phyloP scores from a whole-genome alignment of 495 filamentous ascomycete species.

The Letharia columbiana region DNA sequence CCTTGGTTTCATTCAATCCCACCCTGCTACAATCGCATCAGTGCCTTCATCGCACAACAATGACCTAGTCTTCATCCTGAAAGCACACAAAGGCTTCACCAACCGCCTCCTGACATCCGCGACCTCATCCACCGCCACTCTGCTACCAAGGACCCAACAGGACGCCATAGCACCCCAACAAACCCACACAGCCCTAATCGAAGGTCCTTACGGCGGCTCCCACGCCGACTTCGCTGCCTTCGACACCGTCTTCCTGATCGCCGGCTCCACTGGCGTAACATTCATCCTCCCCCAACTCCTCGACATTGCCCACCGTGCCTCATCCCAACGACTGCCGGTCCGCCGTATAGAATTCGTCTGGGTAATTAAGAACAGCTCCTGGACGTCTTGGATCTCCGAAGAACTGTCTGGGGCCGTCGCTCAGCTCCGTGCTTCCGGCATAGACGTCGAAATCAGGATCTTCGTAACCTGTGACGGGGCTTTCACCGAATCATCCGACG shows the following conservation, averaged over 20 bases:
- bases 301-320: conserved; percentile 35
- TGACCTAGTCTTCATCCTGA: conserved; percentile 11
- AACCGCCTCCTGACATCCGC: conserved; percentile 6
- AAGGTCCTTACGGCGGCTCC: conserved; percentile 47
- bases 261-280: conserved; percentile 49
- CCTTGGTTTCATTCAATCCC: conserved; percentile 58
- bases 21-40: conserved; percentile 74
- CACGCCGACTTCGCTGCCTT: conserved; percentile 35
- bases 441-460: conserved; percentile 42
- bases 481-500: conserved; percentile 12
- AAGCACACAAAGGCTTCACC: conserved; percentile 12
- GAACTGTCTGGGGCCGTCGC: conserved; percentile 47
- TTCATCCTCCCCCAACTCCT: conserved; percentile 47
- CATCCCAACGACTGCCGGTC: conserved; percentile 38
- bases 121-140: not conserved
- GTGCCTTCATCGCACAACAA: conserved; percentile 33
- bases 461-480: conserved; percentile 52
- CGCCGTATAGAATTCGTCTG: conserved; percentile 63
- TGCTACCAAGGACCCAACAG: conserved; percentile 5
- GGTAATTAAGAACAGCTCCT: conserved; percentile 57
- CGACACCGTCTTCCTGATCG: conserved; percentile 54
- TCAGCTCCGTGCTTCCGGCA: conserved; percentile 26
- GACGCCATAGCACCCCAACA: conserved; percentile 24
- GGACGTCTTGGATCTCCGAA: conserved; percentile 53
- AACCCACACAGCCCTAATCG: conserved; percentile 30